These are phyloP conservation scores for Schizochytrium sp. DNA, from an alignment of 108 stramenopile species.

Conservation along the genomic window DNA sequence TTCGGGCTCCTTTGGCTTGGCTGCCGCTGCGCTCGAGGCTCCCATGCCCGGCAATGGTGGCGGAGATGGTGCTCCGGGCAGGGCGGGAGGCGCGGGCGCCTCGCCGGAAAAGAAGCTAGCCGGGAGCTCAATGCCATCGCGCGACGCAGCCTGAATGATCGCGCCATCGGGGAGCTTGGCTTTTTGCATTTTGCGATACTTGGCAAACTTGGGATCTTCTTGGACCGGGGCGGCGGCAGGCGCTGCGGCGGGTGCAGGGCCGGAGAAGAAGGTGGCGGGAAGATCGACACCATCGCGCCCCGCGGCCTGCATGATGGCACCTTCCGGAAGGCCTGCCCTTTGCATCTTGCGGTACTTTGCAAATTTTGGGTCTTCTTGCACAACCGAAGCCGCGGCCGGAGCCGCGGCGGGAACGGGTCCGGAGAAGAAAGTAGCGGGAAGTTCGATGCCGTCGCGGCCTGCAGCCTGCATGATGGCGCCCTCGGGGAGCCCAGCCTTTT, in stretches of 20 bases:
- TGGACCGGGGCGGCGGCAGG: neutral
- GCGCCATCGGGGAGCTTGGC: neutral
- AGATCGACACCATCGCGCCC: neutral
- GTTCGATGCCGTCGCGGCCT: neutral
- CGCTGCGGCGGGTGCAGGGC: neutral
- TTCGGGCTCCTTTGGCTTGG: conserved; percentile 7
- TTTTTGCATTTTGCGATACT: conserved; percentile 10
- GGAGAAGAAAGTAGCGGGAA: neutral
- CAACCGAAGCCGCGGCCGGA: neutral
- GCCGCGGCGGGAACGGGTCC: neutral
- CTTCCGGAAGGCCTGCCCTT: neutral
- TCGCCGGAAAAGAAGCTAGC: neutral
- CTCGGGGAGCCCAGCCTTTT: neutral
- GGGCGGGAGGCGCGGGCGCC: neutral
- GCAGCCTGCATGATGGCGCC: neutral
- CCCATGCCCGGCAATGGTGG: neutral
- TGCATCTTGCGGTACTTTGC: neutral
- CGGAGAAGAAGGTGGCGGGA: neutral
- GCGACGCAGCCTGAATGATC: neutral
- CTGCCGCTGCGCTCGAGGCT: neutral
- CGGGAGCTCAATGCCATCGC: neutral
- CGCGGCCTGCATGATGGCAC: neutral
- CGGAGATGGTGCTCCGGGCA: neutral
- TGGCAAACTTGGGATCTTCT: conserved; percentile 16
- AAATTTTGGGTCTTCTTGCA: neutral